phyloP scores from a whole-genome alignment of 2,329 filamentous ascomycete species.

The Neodidymelliopsis sp. region DNA sequence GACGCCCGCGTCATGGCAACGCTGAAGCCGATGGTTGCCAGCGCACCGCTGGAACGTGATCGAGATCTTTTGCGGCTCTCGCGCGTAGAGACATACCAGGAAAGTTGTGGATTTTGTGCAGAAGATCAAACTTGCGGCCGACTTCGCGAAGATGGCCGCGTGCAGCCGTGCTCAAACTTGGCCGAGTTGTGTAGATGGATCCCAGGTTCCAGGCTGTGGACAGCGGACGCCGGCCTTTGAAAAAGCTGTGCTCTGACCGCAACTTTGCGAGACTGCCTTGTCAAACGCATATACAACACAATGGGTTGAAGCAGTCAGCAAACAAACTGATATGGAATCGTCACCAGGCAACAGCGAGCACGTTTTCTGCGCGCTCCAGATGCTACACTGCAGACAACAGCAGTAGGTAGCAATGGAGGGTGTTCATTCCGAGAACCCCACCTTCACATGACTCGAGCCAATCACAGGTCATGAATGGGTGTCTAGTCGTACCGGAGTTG shows the following conservation, averaged over 20 bases:
- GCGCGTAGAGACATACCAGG: conserved; percentile 1
- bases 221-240: conserved; percentile 6
- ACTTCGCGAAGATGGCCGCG: conserved; percentile 1
- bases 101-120: background rate
- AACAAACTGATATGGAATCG: background rate
- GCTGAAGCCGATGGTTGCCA: conserved; percentile 29
- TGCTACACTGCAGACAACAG: background rate
- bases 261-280: conserved; percentile 38
- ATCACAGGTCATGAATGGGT: background rate
- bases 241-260: conserved; percentile 28
- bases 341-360: background rate
- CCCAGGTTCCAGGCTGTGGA: conserved; percentile 6
- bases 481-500: conserved; percentile 8
- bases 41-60: conserved; percentile 27
- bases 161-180: background rate
- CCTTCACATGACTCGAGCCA: background rate
- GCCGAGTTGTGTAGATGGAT: background rate
- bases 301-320: background rate
- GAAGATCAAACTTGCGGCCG: background rate
- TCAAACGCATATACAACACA: conserved; percentile 19
- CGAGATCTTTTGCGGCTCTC: background rate
- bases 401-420: background rate
- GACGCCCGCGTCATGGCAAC: conserved; percentile 16
- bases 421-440: conserved; percentile 2
- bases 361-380: background rate